Conservation (phyloP, 31 red algal species). For the Odonthalia washingtoniensis region DNA sequence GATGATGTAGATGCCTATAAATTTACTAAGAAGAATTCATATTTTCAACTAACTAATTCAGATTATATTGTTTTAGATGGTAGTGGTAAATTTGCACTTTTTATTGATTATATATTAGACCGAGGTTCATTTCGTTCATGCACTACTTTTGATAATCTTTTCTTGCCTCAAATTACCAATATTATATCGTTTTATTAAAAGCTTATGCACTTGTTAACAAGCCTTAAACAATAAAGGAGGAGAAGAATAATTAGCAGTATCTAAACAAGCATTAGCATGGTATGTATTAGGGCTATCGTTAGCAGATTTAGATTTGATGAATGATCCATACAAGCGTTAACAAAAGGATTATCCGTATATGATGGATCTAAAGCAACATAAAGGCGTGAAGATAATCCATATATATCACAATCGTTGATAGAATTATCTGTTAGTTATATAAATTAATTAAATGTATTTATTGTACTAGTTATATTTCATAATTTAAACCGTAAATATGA, state of each 20-base stretch:
- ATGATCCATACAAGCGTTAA: conserved; percentile 72
- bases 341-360: conserved; percentile 51
- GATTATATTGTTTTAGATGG: too few species aligned
- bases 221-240: background rate
- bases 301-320: conserved; percentile 87
- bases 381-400: conserved; percentile 53
- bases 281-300: conserved; percentile 81
- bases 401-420: conserved; percentile 73
- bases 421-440: conserved; percentile 87
- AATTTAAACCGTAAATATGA: conserved; percentile 84
- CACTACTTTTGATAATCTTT: too few species aligned
- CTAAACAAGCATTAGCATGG: conserved; percentile 59
- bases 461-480: conserved; percentile 84
- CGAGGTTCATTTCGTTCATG: too few species aligned
- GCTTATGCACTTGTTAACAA: too few species aligned
- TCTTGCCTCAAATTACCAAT: too few species aligned
- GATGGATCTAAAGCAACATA: background rate
- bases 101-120: too few species aligned
- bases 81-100: too few species aligned
- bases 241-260: background rate
- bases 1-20: too few species aligned
- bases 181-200: too few species aligned
- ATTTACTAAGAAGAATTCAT: too few species aligned
- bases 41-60: too few species aligned
- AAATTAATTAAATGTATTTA: conserved; percentile 80